A percentile compares a stretch with the other conserved stretches of the same genome.
These are phyloP conservation scores for Entonaema liquescens DNA, from an alignment of 495 filamentous ascomycete genomes.

Conservation along the genomic window DNA sequence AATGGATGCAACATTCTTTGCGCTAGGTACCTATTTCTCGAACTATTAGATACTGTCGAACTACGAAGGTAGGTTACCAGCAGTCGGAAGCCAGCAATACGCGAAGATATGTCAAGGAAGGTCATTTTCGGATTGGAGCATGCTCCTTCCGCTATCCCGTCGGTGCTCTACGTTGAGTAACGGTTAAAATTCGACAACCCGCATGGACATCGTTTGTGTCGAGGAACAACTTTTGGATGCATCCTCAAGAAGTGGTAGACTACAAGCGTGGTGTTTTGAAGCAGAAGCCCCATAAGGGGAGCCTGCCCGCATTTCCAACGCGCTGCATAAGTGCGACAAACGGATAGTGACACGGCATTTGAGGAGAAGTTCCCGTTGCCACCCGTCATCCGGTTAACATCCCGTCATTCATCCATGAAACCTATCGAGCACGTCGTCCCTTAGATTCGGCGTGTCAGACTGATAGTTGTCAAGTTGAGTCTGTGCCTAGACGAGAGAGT, in stretches of 20 bases:
- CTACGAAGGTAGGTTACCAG: neutral
- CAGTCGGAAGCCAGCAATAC: neutral
- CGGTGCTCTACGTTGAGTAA: constrained; percentile 14
- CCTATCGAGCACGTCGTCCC: neutral
- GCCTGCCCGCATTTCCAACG: neutral
- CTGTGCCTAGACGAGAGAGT: constrained; percentile 15
- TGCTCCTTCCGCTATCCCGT: neutral
- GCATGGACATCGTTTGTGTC: neutral
- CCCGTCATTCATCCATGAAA: constrained; percentile 7
- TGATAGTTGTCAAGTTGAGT: constrained; percentile 6
- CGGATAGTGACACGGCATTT: constrained; percentile 25
- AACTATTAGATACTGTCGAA: neutral
- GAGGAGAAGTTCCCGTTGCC: constrained; percentile 18
- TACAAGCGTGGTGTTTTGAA: neutral
- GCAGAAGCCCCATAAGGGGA: constrained; percentile 2
- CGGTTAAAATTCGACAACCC: neutral
- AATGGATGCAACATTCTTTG: neutral
- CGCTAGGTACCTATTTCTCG: neutral
- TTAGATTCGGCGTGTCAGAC: neutral
- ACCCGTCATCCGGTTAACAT: constrained; percentile 23
- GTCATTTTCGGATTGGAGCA: neutral
- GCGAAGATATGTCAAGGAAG: neutral
- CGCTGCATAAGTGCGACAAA: constrained; percentile 23
- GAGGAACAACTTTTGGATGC: neutral
- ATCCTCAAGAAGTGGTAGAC: neutral